Conservation (phyloP, 352 stramenopile genomes). For the Phytophthora brassicae region DNA sequence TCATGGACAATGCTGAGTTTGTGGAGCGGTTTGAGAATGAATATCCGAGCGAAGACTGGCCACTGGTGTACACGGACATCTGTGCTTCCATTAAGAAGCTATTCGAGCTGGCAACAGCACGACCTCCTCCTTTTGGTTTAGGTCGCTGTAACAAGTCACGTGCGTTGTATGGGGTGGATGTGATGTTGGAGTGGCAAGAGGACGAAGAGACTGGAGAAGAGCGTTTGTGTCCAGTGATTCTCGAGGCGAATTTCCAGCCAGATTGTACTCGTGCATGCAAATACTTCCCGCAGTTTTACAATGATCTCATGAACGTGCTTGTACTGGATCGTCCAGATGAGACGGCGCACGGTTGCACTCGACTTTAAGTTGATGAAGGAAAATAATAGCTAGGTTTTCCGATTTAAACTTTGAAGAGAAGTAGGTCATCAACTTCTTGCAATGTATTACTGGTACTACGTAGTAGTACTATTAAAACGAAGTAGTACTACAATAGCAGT, state of each 20-base stretch:
- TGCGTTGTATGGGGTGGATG: conserved; percentile 56
- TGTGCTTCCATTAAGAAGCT: conserved; percentile 51
- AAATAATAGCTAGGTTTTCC: too few relatives aligned
- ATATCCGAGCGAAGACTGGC: conserved; percentile 54
- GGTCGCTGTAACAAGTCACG: conserved; percentile 53
- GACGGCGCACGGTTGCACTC: conserved; percentile 42
- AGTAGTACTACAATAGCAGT: too few relatives aligned
- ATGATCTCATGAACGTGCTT: conserved; percentile 58
- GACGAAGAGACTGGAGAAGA: conserved; percentile 42
- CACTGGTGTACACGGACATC: conserved; percentile 41
- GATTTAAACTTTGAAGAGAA: too few relatives aligned
- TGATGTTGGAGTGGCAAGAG: conserved; percentile 51
- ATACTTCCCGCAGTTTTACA: conserved; percentile 58
- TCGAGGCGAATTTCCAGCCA: conserved; percentile 61
- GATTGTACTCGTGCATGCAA: conserved; percentile 58
- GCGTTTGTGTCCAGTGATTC: conserved; percentile 42
- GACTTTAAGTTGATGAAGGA: conserved; percentile 34
- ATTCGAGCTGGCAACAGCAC: conserved; percentile 45
- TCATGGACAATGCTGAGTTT: conserved; percentile 57
- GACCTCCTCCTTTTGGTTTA: conserved; percentile 47
- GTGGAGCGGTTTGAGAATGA: conserved; percentile 49
- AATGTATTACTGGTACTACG: too few relatives aligned
- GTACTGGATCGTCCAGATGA: conserved; percentile 45
- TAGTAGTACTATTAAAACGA: too few relatives aligned
- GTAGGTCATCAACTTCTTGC: too few relatives aligned